These are phyloP conservation scores for Melanomma pulvis-pyrius DNA, from an alignment of 495 filamentous ascomycete genomes.

Conservation along the genomic window DNA sequence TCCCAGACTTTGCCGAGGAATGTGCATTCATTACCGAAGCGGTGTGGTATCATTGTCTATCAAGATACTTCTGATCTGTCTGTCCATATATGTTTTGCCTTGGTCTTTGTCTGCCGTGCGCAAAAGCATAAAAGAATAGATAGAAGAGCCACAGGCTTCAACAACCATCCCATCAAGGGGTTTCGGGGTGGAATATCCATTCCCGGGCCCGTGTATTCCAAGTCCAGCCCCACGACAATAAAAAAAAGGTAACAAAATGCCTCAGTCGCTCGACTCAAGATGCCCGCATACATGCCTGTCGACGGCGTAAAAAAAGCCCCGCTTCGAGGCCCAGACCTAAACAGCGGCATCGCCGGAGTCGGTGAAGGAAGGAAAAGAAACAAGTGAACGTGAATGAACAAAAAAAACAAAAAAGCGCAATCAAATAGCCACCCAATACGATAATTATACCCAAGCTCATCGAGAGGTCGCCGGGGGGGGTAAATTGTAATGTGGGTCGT, in stretches of 20 bases:
- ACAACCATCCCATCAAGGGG: not conserved
- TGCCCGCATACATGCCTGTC: slow-evolving; percentile 6
- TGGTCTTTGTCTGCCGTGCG: not conserved
- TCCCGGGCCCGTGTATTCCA: not conserved
- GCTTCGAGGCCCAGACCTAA: not conserved
- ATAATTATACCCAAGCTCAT: slow-evolving; percentile 7
- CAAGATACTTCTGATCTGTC: not conserved
- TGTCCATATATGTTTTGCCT: not conserved
- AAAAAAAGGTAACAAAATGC: not conserved
- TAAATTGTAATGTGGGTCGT: not conserved
- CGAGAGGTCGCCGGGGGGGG: not conserved
- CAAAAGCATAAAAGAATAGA: not conserved
- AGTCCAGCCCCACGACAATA: not conserved
- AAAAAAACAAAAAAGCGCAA: not conserved
- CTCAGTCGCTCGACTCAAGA: not conserved
- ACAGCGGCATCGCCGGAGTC: not conserved
- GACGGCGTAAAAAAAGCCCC: not conserved
- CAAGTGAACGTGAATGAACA: not conserved
- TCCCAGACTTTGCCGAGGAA: too few relatives aligned
- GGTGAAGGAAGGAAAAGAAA: slow-evolving; percentile 6
- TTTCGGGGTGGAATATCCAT: not conserved
- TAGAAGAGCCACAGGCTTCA: not conserved
- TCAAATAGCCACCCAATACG: slow-evolving; percentile 28
- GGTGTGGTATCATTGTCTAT: too few relatives aligned
- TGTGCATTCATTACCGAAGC: too few relatives aligned